Evolutionary conservation across 2,329 filamentous ascomycete genomes (phyloP), one percentile per base, ranked within the genome.

Genomic region (Aspergillus amoenus): DNA sequence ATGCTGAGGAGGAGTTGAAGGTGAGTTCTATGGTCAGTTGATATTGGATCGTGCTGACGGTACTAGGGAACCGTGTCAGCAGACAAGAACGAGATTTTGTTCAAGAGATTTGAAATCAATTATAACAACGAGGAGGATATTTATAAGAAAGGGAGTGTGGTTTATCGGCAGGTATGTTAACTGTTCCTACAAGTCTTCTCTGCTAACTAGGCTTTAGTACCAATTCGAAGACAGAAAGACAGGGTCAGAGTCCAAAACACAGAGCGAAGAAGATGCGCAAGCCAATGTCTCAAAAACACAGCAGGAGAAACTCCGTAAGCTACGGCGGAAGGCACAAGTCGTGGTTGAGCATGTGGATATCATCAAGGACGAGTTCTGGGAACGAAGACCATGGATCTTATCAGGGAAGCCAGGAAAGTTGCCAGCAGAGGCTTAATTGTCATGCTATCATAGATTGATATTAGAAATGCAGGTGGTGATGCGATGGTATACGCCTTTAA

Each of bases 121-220:
- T 99, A 99, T 77, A 99, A 99, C 75, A 94, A 96, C 64, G 94
- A 99, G 73, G 86, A 86, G 0, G 91, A 95, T 61, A 92, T 97
- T 15, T 96, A 85, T 74, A 94, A 88, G 73, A 99, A 97, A 73
- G 94, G 94, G 4, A 97, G 91, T 64, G 88, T 97, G 2, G 76
- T 97, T 5, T 94, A 93, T 72, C 84, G 93, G 66, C 89, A 94
- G 71, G 89, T 89, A 76, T 50, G 55, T 39, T 57, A 12, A n/a
- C 22, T 8, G 9, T 24, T 17, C 12, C 4, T 13, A 24, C 8
- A 39, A 9, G 15, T 15, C 15, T n/a, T 15, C 24, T 12, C n/a
- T 41, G 32, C 52, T 63, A 58, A 63, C 8, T 47, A 8, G 9
- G 27, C 11, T 34, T 27, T 59, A 90, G 86, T 91, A 90, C 69